Evolutionary conservation across 192 early-diverging fungal genomes (phyloP).

Genomic region (Coemansia sp.): DNA sequence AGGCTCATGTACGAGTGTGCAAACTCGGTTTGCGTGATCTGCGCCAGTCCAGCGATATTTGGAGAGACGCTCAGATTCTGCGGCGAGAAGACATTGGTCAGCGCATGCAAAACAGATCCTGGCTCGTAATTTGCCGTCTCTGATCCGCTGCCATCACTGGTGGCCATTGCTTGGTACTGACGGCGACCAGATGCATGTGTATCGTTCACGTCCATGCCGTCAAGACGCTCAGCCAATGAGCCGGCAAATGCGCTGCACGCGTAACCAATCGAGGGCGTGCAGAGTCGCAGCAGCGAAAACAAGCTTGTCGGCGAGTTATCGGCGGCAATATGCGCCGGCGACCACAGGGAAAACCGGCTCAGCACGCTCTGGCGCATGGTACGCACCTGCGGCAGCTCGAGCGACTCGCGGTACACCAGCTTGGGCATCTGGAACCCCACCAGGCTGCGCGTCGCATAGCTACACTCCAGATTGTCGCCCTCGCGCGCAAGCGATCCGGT

Average conservation of each 20-base stretch:
- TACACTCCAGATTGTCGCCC: slow-evolving; percentile 77
- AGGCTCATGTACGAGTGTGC: slow-evolving; percentile 32
- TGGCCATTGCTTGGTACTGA: slow-evolving; percentile 4
- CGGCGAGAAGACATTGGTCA: slow-evolving; percentile 39
- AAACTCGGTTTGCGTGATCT: slow-evolving; percentile 23
- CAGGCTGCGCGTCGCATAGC: slow-evolving; percentile 62
- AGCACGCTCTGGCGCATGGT: slow-evolving; percentile 19
- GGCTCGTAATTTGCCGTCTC: background rate
- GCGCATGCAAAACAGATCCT: slow-evolving; percentile 36
- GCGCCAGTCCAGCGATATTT: slow-evolving; percentile 31
- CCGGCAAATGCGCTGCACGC: slow-evolving; percentile 24
- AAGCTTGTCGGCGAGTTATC: slow-evolving; percentile 9
- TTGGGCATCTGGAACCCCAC: slow-evolving; percentile 68
- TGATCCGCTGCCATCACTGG: background rate
- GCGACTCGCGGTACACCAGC: slow-evolving; percentile 60
- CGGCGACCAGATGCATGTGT: background rate
- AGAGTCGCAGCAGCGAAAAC: slow-evolving; percentile 36
- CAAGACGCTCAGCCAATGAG: slow-evolving; percentile 18
- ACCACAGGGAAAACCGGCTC: slow-evolving; percentile 33
- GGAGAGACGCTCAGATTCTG: slow-evolving; percentile 35
- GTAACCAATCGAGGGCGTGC: slow-evolving; percentile 24
- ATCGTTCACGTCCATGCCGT: slow-evolving; percentile 9
- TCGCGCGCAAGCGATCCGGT: slow-evolving; percentile 93
- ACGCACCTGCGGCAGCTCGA: slow-evolving; percentile 22
- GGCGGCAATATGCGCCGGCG: slow-evolving; percentile 15